Evolutionary conservation across 2,329 filamentous ascomycete species (phyloP), one percentile per base, ranked within the genome.

Genomic region (Bipolaris bicolor): DNA sequence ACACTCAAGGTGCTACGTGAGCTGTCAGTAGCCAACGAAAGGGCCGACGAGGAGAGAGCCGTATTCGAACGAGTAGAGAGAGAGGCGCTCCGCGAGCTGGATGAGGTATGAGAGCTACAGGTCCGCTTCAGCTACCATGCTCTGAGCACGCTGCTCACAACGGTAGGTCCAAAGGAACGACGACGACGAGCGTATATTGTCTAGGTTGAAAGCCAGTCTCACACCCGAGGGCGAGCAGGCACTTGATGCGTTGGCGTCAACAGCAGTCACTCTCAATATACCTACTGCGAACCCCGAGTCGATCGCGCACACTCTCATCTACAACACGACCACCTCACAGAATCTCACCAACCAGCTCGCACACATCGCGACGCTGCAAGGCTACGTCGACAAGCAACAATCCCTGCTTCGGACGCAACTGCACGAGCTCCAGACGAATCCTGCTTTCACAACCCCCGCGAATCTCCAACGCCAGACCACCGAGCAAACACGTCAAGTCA

Each of bases 1-100:
- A 97, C 93, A 0, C 82, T 97, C 48, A 88, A 87, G 62, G 87
- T 84, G 1, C 82, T 97, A 3, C 83, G 96, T 7, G 85, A 88
- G 24, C 82, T 97, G 7, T 90, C 90, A 18, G 82, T 87, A 10
- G 81, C 87, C 40, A 96, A 95, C 72, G 92, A 97, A 71, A 79
- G 85, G 11, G 90, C 90, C 5, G 90, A 93, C 62, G 90, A 93
- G 67, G 87, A 90, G 65, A 81, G 83, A 15, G 79, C 80, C 2
- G 76, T 88, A 1, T 68, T 90, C 9, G 79, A 83, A 26, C 79
- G 80, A 18, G 78, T 89, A 15, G 87, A 92, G 64, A 80, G 82
- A 34, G 79, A 83, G 29, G 84, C 88, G 1, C 76, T 91, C 4
- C 76, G 80, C 13, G 83, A 87, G 55, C 70, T 89, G 56, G 66